Conservation (phyloP, 2,329 filamentous ascomycete genomes). For the Alternaria solani region DNA sequence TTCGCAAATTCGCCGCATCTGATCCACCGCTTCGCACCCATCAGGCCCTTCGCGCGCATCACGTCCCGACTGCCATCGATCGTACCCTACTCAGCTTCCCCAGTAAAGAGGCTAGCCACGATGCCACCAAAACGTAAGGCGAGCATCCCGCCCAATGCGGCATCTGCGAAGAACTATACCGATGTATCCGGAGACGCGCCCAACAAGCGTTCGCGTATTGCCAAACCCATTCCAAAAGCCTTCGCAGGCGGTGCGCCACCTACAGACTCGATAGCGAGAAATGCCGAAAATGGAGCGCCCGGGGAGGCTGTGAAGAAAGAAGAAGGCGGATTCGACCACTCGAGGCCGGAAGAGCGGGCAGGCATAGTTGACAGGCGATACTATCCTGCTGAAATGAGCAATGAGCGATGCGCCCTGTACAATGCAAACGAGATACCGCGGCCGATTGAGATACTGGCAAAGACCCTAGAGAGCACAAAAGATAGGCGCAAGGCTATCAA, state of each 20-base stretch:
- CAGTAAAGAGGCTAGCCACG: neutral
- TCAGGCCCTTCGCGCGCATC: neutral
- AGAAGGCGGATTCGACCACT: slow-evolving; percentile 44
- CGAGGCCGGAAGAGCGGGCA: slow-evolving; percentile 48
- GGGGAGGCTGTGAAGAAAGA: slow-evolving; percentile 20
- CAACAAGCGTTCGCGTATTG: slow-evolving; percentile 50
- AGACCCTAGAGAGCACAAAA: slow-evolving; percentile 68
- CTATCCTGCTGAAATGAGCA: slow-evolving; percentile 88
- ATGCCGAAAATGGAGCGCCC: slow-evolving; percentile 28
- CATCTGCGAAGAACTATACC: slow-evolving; percentile 44
- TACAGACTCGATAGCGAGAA: slow-evolving; percentile 17
- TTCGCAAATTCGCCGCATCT: neutral
- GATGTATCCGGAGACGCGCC: slow-evolving; percentile 43
- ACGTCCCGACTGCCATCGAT: neutral
- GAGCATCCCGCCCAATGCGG: slow-evolving; percentile 43
- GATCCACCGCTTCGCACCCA: neutral
- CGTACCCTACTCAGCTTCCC: neutral
- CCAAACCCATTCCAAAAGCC: slow-evolving; percentile 40
- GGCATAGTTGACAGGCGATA: slow-evolving; percentile 65
- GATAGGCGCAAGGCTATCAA: slow-evolving; percentile 60
- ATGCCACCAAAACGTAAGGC: slow-evolving; percentile 34
- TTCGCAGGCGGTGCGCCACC: slow-evolving; percentile 24
- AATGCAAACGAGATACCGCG: slow-evolving; percentile 72
- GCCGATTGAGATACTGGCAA: slow-evolving; percentile 73
- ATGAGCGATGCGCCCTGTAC: slow-evolving; percentile 78